Base-by-base conservation (phyloP, 345 rosid genomes). In the Rubroshorea leprosula region DNA sequence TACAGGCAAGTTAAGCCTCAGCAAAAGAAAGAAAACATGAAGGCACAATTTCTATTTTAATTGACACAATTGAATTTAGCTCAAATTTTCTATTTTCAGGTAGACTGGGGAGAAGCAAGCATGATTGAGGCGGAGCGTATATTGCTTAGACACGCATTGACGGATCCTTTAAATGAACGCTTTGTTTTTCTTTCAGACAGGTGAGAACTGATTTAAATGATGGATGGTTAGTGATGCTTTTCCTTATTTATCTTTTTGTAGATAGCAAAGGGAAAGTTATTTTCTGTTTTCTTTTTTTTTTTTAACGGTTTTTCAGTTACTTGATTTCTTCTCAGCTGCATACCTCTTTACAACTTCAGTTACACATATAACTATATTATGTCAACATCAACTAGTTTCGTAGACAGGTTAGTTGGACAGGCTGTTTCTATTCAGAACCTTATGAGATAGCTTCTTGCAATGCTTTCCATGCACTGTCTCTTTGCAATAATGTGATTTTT, bases 101-200 rank as follows among this genome's bases (percentile, higher is more conserved):
- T 93, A 58, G 97, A 93, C 27, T 93, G 99, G 99, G 99, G 99
- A 60, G 92, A 70, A 76, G 77, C 99, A 48, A 87, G 76, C 68
- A 93, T 89, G 99, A 85, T 93, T 51, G 84, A 80, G 80, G 99
- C 97, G 23, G 99, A 93, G 74, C 96, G 89, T 54, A 71, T 93
- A 56, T 77, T 93, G 76, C 96, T 93, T 66, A 74, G 85, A 65
- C 95, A 87, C 74, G 99, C 99, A 17, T 83, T 93, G 51, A 66
- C 45, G 54, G 97, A 93, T 77, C 84, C 85, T 49, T 68, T 19
- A 39, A 89, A 89, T 74, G 70, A 82, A 67, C 85, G 92, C 6
- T 93, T 93, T 76, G 85, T 89, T 80, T 93, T 93, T 73, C 79
- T 93, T 41, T 93, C 99, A 29, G 99, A 93, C 74, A 89, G 97